phyloP scores from a whole-genome alignment of 2,329 filamentous ascomycete genomes.

The Rhynchosporium secalis region DNA sequence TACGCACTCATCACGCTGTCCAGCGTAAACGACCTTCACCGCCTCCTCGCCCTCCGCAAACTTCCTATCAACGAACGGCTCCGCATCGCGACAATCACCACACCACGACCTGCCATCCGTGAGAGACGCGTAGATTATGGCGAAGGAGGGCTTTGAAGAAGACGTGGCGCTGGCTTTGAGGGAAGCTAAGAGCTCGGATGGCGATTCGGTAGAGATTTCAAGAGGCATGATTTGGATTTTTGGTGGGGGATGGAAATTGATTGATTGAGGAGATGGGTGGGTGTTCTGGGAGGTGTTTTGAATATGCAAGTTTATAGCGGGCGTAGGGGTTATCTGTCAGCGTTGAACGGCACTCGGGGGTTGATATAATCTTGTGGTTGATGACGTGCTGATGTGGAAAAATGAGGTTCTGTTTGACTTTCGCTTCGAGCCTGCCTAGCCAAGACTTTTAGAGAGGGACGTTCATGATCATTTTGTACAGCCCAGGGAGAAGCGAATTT shows the following conservation, averaged over 20 bases:
- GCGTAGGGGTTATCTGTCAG: not conserved
- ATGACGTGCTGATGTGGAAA: not conserved
- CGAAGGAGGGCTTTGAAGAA: conserved; percentile 27
- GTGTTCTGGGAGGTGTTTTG: not conserved
- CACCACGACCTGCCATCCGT: conserved; percentile 34
- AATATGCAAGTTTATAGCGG: too few species aligned
- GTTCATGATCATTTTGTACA: not conserved
- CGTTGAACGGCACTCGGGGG: not conserved
- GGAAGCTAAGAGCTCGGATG: conserved; percentile 17
- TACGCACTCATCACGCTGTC: conserved; percentile 32
- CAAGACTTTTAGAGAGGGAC: not conserved
- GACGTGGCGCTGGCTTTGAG: conserved; percentile 23
- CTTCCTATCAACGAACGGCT: conserved; percentile 32
- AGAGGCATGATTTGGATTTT: conserved; percentile 23
- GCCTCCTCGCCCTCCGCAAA: conserved; percentile 26
- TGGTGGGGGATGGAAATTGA: not conserved
- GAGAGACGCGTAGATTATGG: conserved; percentile 35
- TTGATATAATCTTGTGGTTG: conserved; percentile 1
- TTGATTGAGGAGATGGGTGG: not conserved
- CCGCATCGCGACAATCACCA: conserved; percentile 35
- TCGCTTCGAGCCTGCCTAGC: not conserved
- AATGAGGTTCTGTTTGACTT: conserved; percentile 3
- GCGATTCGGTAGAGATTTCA: conserved; percentile 17
- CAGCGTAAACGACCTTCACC: conserved; percentile 32
- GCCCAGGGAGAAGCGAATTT: too few species aligned